These are phyloP conservation scores for Nasturtium officinale DNA, from an alignment of 345 rosid species.

Conservation along the genomic window DNA sequence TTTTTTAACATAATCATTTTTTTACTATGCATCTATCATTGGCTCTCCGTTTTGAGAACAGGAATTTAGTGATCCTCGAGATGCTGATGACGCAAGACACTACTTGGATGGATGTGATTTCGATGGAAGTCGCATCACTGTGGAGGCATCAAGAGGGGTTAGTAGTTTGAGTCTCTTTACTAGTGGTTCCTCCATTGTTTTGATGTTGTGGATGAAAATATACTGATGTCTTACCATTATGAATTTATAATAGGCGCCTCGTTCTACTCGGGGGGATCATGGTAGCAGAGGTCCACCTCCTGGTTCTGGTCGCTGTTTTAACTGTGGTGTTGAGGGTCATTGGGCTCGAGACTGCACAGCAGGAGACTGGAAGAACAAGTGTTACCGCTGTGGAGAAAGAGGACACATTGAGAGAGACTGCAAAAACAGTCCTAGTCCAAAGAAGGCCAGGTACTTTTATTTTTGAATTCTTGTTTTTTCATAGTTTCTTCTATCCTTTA, in stretches of 20 bases:
- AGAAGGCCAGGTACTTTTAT: slow-evolving; percentile 59
- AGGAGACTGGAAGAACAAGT: slow-evolving; percentile 96
- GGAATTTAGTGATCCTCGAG: slow-evolving; percentile 95
- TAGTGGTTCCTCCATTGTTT: neutral
- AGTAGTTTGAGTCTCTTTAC: neutral
- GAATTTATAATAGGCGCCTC: slow-evolving; percentile 60
- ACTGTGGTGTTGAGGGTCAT: slow-evolving; percentile 96
- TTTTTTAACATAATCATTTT: neutral
- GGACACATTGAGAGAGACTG: slow-evolving; percentile 96
- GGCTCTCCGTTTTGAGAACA: slow-evolving; percentile 42
- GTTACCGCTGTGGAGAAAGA: slow-evolving; percentile 95
- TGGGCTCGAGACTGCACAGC: slow-evolving; percentile 98
- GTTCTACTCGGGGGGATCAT: slow-evolving; percentile 65
- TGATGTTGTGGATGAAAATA: neutral
- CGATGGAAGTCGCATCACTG: slow-evolving; percentile 88
- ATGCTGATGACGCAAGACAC: slow-evolving; percentile 93
- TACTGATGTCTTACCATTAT: neutral
- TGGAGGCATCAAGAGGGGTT: slow-evolving; percentile 92
- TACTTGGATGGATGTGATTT: slow-evolving; percentile 76
- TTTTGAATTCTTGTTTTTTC: neutral
- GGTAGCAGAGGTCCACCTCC: slow-evolving; percentile 94
- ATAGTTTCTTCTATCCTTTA: neutral
- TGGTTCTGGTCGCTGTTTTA: slow-evolving; percentile 94
- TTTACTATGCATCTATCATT: slow-evolving; percentile 14
- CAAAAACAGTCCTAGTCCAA: slow-evolving; percentile 72